Evolutionary conservation across 257 asterid species (phyloP), one percentile per base, ranked within the genome.

Genomic region (Linaria vulgaris): DNA sequence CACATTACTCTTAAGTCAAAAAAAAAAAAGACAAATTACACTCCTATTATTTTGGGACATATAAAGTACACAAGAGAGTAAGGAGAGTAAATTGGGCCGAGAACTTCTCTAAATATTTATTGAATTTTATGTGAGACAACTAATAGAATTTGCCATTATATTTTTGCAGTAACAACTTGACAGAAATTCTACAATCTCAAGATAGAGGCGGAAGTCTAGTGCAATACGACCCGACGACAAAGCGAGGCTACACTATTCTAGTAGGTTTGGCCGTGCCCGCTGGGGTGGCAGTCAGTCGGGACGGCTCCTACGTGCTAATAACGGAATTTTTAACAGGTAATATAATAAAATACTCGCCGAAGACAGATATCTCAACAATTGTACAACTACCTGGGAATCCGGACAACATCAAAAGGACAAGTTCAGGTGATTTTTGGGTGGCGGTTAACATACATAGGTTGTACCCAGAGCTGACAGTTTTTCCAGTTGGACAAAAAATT

Each of bases 381-480:
- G 70, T 9, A 1, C 52, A 59, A 11, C 52, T 59, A 19, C 37
- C 64, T 12, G 64, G 64, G 19, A 59, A 59, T 27, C 85, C 85
- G 1, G 83, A 72, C 45, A 78, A 79, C 57, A 83, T 82, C 4
- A 62, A 17, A 34, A 20, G 58, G 22, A 62, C 68, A 48, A 47
- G 22, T 21, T 30, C 58, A 5, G 48, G 85, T 47, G 82, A 80
- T 38, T 82, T 80, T 56, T 80, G 85, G 85, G 83, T 80, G 30
- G 56, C 87, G 1, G 68, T 31, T 19, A 63, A 64, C 50, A 65
- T 72, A 15, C 70, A 61, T n/a, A 73, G 74, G 46, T 14, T 73
- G 31, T 56, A 64, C 34, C 80, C 76, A 1, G 41, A 43, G 27
- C 71, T 61, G 6, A 45, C 14, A 0, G n/a, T 46, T 27, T 73